Evolutionary conservation across 2,329 filamentous ascomycete genomes (phyloP), one percentile per base, ranked within the genome.

Genomic region (Ophiostoma pallidulum): DNA sequence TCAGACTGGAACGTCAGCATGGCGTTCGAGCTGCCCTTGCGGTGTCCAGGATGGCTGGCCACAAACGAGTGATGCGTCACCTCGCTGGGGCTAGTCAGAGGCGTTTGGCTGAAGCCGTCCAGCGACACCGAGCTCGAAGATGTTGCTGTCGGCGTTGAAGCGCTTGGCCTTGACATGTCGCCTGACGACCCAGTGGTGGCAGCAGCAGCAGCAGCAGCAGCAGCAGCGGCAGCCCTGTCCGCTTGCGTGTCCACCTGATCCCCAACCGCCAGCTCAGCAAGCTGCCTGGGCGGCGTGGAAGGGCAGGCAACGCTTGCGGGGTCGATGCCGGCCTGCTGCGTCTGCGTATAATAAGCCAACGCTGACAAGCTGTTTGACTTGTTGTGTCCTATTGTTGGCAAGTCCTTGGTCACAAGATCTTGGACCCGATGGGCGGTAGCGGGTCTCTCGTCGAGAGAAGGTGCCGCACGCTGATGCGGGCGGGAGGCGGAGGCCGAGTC

Each of bases 1-100:
- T 82, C 78, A 3, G 78, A 82, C 47, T 75, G 76, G 59, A 80
- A 81, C 3, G 66, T 67, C 14, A 73, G 57, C 55, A 74, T 72
- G 8, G 70, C 66, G 6, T 73, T 71, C 4, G 69, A 66, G 1
- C 65, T 59, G n/a, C 64, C 65, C 51, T 68, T 68, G 46, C 48
- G 26, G 10, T 41, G 24, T 6, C 41, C 44, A 4, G 41, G 29
- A 14, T 40, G 41, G 8, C 32, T 37, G 9, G 46, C 19, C 4
- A 48, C 35, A 36, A 47, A 51, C 6, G 52, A 48, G 16, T 20
- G 33, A 10, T 73, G 75, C 4, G 68, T 64, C 2, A 69, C 62
- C 45, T 77, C 74, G 55, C 74, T 75, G 0, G 74, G 74, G 54
- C 72, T 77, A 1, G 74, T 78, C 22, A 77, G 56, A 1, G 75